Conservation (phyloP, 768 basidiomycete genomes). For the Lanmaoa pseudosensibilis region DNA sequence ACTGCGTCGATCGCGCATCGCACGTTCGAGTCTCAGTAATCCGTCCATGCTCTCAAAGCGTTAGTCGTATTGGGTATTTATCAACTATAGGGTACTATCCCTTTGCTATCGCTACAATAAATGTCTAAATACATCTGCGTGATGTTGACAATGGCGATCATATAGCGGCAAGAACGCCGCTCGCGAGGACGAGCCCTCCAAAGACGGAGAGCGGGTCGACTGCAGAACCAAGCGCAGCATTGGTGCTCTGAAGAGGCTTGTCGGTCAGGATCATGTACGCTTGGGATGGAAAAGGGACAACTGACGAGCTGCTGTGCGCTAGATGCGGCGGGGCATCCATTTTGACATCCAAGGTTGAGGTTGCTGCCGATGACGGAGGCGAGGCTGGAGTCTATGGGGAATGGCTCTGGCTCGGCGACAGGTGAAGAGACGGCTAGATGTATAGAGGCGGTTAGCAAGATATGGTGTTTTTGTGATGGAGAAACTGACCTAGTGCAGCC, state of each 20-base stretch:
- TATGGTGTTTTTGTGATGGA: no score
- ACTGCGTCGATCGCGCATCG: neutral
- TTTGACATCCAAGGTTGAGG: constrained; percentile 21
- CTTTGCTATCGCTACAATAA: constrained; percentile 21
- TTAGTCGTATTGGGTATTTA: neutral
- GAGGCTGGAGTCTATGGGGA: constrained; percentile 24
- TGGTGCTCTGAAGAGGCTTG: constrained; percentile 13
- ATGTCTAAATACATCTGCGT: no score
- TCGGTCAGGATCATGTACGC: neutral
- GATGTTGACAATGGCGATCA: constrained; percentile 9
- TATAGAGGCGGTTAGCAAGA: neutral
- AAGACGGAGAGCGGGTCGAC: constrained; percentile 20
- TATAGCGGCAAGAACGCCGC: constrained; percentile 20
- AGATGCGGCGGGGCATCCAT: constrained; percentile 24
- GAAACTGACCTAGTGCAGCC: constrained; percentile 18
- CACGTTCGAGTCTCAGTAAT: neutral
- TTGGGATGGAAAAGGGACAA: neutral
- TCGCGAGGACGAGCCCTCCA: constrained; percentile 22
- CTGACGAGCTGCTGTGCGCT: constrained; percentile 26
- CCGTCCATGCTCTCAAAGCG: neutral
- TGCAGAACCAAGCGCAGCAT: constrained; percentile 22
- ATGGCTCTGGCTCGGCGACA: constrained; percentile 22
- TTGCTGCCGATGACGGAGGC: constrained; percentile 24
- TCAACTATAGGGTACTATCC: constrained; percentile 9
- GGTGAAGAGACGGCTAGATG: constrained; percentile 25